Percentiles rank a stretch among this genome's conserved stretches.
phyloP scores from a whole-genome alignment of 2,329 filamentous ascomycete genomes.

The Cladorrhinum sp. region DNA sequence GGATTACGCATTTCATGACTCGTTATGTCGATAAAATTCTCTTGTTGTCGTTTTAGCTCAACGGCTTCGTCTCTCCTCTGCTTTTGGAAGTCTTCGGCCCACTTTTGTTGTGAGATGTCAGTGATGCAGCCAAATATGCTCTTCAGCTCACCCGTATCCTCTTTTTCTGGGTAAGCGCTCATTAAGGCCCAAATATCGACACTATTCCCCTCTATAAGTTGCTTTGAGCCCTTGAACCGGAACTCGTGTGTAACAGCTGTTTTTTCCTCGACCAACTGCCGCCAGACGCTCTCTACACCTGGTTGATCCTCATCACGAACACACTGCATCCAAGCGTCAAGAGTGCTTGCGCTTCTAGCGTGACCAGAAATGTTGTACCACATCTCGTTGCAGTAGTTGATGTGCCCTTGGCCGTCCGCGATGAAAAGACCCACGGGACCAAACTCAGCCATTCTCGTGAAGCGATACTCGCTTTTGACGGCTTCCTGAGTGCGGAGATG shows the following conservation, averaged over 20 bases:
- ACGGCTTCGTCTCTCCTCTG: constrained; percentile 72
- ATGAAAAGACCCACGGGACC: constrained; percentile 84
- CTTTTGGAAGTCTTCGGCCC: constrained; percentile 77
- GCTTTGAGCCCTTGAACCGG: constrained; percentile 67
- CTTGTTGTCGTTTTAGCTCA: constrained; percentile 65
- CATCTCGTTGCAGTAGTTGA: constrained; percentile 79
- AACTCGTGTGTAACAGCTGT: constrained; percentile 69
- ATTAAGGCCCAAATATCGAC: constrained; percentile 75
- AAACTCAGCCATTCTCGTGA: constrained; percentile 81
- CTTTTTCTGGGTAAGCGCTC: constrained; percentile 71
- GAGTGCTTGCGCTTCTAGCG: constrained; percentile 54
- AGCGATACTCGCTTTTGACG: constrained; percentile 69
- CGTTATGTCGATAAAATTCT: constrained; percentile 77
- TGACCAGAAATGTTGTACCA: constrained; percentile 71
- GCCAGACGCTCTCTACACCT: constrained; percentile 60
- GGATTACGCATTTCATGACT: constrained; percentile 73
- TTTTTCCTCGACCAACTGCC: constrained; percentile 57
- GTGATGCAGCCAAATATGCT: constrained; percentile 78
- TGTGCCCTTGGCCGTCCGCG: constrained; percentile 65
- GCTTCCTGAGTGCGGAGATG: constrained; percentile 62
- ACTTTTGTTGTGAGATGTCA: constrained; percentile 82
- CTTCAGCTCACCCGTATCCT: constrained; percentile 62
- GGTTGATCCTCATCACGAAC: constrained; percentile 65
- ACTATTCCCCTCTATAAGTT: constrained; percentile 55
- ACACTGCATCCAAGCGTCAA: constrained; percentile 69